These are phyloP conservation scores for Aristolochia contorta DNA, from an alignment of 164 flowering plant species.

Conservation along the genomic window DNA sequence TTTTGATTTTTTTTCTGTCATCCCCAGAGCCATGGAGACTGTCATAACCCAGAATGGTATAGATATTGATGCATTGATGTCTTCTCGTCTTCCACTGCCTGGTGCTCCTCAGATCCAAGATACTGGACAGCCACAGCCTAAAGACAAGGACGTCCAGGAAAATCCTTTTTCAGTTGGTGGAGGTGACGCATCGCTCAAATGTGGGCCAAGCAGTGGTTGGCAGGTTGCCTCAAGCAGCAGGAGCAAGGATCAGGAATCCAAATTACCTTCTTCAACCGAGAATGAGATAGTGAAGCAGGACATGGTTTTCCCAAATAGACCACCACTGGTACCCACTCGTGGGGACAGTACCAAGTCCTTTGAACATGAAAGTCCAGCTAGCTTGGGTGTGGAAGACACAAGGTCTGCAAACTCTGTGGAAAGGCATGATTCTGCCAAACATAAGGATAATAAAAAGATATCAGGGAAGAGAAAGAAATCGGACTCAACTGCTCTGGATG, in stretches of 20 bases:
- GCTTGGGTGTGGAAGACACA: slow-evolving; percentile 37
- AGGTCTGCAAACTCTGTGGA: slow-evolving; percentile 71
- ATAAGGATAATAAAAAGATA: slow-evolving; percentile 43
- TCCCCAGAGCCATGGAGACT: slow-evolving; percentile 95
- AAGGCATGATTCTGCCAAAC: slow-evolving; percentile 29
- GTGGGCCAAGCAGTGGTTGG: slow-evolving; percentile 16
- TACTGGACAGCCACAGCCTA: slow-evolving; percentile 21
- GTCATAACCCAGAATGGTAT: slow-evolving; percentile 80
- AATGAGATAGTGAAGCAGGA: slow-evolving; percentile 45
- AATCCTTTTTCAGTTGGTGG: slow-evolving; percentile 4
- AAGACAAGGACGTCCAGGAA: slow-evolving; percentile 13
- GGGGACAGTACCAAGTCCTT: slow-evolving; percentile 33
- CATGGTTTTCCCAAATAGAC: slow-evolving; percentile 32
- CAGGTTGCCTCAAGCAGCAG: slow-evolving; percentile 18
- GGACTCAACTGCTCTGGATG: slow-evolving; percentile 31
- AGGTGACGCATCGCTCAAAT: slow-evolving; percentile 11
- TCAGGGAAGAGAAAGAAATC: slow-evolving; percentile 56
- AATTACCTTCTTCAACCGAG: slow-evolving; percentile 24
- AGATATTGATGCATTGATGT: slow-evolving; percentile 79
- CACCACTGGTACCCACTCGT: slow-evolving; percentile 46
- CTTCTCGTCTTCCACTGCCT: slow-evolving; percentile 60
- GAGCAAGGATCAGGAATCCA: slow-evolving; percentile 25
- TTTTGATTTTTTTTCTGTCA: slow-evolving; percentile 2
- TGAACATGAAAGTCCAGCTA: slow-evolving; percentile 76
- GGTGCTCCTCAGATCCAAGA: slow-evolving; percentile 59